Evolutionary conservation across 768 basidiomycete species (phyloP), one percentile per base, ranked within the genome.

Genomic region (Agaricus sinodeliciosus): DNA sequence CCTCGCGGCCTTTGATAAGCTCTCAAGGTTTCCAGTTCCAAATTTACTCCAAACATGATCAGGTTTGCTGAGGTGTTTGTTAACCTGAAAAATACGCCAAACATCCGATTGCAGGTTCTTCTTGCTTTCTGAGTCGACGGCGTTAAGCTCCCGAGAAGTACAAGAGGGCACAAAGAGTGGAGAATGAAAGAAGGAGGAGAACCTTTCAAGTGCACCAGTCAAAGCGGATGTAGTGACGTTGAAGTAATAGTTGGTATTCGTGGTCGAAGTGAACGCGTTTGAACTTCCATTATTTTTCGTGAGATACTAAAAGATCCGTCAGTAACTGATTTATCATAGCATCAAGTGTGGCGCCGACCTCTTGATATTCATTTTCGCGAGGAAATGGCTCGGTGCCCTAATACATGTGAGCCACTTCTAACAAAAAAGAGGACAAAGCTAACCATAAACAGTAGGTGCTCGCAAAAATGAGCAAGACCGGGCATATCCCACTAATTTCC

Each of bases 101-200:
- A 85, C 72, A 63, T 97, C 93, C 2, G 77, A 72, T 65, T 95
- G 94, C 43, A 89, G 81, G 64, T 98, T 99, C 73, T 96, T 95
- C 72, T 92, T 91, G 75, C 97, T 86, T 66, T 99, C 96, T 0
- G 92, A 95, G 65, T 99, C 87, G 39, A 99, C 94, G 0, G 96
- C 95, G 59, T 93, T 93, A 57, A 96, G 76, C 70, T 99, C 95
- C 28, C 93, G 82, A 25, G 81, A 76, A 0, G 92, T 94, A 63
- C 92, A 90, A 3, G 87, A 89, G 0, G 88, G 81, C 1, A 82
- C 66, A 63, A 99, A 98, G 39, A 95, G 77, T 0, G 95, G 95
- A n/a, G 82, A 87, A 58, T 89, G 89, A 69, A 99, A 98, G 72
- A 99, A 98, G 0, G 76, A 80, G 22, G 91, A 69, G 65, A 90